Percentiles rank a stretch among this genome's conserved stretches.
These are phyloP conservation scores for Puccinia hordei DNA, from an alignment of 1,284 basidiomycete species.

Conservation along the genomic window DNA sequence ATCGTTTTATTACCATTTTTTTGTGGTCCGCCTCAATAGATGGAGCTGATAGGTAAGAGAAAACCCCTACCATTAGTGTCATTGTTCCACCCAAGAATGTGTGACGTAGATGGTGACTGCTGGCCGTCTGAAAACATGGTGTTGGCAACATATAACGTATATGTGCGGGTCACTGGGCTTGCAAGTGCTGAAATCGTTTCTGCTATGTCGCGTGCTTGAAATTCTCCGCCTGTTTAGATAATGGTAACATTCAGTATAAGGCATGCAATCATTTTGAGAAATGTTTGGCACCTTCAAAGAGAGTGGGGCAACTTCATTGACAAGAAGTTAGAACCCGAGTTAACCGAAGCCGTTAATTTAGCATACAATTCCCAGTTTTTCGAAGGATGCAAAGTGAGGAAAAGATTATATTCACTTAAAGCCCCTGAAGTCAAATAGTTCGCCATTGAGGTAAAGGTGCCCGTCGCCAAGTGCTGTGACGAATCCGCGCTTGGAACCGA, in stretches of 20 bases:
- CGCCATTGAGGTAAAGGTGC: conserved; percentile 41
- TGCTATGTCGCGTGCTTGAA: conserved; percentile 12
- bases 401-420: conserved; percentile 38
- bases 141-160: conserved; percentile 44
- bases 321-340: neutral
- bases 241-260: neutral
- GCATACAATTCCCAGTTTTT: neutral
- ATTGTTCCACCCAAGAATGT: conserved; percentile 42
- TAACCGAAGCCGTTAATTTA: neutral
- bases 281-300: conserved; percentile 25
- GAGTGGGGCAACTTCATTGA: conserved; percentile 10
- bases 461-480: conserved; percentile 41
- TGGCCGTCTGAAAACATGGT: conserved; percentile 14
- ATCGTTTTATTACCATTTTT: neutral
- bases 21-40: neutral
- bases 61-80: conserved; percentile 12
- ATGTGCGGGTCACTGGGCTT: conserved; percentile 34
- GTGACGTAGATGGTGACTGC: conserved; percentile 15
- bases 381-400: neutral
- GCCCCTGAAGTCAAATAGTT: conserved; percentile 44
- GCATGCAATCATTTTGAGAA: no score
- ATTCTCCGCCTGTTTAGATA: conserved; percentile 26
- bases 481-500: conserved; percentile 14
- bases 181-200: conserved; percentile 41
- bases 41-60: neutral